Evolutionary conservation across 169 alveolate species (phyloP).

Genomic region (Cryptosporidium ubiquitum): DNA sequence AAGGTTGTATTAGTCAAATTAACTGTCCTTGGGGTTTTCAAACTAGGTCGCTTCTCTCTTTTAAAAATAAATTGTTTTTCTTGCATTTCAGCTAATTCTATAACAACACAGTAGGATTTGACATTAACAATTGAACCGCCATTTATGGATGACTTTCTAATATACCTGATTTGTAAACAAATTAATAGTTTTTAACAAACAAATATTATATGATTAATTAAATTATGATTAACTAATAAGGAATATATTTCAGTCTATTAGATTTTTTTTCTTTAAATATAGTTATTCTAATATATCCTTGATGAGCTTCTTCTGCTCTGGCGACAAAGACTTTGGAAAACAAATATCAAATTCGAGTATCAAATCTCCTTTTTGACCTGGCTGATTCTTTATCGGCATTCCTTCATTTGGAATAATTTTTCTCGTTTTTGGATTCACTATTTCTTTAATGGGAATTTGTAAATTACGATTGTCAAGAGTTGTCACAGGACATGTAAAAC

Average conservation of each 20-base stretch:
- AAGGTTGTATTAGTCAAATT: slow-evolving; percentile 13
- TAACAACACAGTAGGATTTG: background rate
- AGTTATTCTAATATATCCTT: slow-evolving; percentile 74
- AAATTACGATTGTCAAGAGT: slow-evolving; percentile 87
- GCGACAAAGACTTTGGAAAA: slow-evolving; percentile 83
- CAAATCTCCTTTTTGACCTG: slow-evolving; percentile 84
- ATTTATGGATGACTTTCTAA: background rate
- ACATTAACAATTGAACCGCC: background rate
- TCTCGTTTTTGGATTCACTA: slow-evolving; percentile 83
- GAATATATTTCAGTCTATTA: background rate
- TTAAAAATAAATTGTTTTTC: background rate
- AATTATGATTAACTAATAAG: background rate
- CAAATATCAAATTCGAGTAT: slow-evolving; percentile 85
- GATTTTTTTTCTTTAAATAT: background rate
- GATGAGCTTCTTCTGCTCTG: slow-evolving; percentile 83
- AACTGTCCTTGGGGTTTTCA: background rate
- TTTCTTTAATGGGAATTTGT: slow-evolving; percentile 83
- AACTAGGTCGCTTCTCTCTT: background rate
- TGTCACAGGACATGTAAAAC: slow-evolving; percentile 85
- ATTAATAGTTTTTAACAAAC: background rate
- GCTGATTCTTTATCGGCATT: slow-evolving; percentile 83
- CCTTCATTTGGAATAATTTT: slow-evolving; percentile 86
- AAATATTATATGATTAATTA: background rate
- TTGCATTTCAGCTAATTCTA: slow-evolving; percentile 9
- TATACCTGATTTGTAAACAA: background rate